phyloP scores from a whole-genome alignment of 2,329 filamentous ascomycete genomes.

The Sporothrix phasma region DNA sequence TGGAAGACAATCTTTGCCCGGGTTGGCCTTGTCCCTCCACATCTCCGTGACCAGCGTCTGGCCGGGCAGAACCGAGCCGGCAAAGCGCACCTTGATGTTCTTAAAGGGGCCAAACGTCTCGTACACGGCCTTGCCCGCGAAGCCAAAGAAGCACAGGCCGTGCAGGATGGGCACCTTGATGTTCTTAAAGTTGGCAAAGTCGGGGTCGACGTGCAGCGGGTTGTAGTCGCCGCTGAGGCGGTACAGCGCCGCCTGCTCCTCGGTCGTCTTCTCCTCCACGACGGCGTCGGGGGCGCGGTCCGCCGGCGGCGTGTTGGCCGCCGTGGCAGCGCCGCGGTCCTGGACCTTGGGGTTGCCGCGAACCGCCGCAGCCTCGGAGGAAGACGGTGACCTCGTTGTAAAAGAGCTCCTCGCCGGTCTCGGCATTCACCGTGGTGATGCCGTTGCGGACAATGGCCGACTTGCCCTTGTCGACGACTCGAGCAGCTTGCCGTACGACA shows the following conservation, averaged over 20 bases:
- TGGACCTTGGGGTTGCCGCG: slow-evolving; percentile 69
- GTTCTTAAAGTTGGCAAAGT: slow-evolving; percentile 87
- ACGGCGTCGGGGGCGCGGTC: slow-evolving; percentile 68
- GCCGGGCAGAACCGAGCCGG: slow-evolving; percentile 72
- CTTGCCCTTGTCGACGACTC: slow-evolving; percentile 95
- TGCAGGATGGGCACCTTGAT: slow-evolving; percentile 93
- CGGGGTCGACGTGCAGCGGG: slow-evolving; percentile 89
- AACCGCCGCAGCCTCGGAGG: slow-evolving; percentile 82
- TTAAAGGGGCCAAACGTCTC: slow-evolving; percentile 72
- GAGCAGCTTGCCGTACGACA: slow-evolving; percentile 69
- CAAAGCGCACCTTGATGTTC: slow-evolving; percentile 89
- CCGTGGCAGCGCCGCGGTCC: slow-evolving; percentile 72
- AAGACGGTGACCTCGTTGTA: slow-evolving; percentile 96
- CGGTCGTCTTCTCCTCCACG: slow-evolving; percentile 73
- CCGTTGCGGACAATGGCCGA: slow-evolving; percentile 75
- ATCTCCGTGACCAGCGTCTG: slow-evolving; percentile 89
- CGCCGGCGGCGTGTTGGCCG: slow-evolving; percentile 63
- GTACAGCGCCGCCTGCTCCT: slow-evolving; percentile 90
- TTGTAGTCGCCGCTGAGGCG: slow-evolving; percentile 90
- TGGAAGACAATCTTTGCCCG: slow-evolving; percentile 62
- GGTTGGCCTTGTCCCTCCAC: slow-evolving; percentile 71
- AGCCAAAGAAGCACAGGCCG: slow-evolving; percentile 90
- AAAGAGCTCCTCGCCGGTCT: slow-evolving; percentile 81
- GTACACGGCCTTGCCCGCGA: slow-evolving; percentile 83
- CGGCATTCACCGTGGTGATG: slow-evolving; percentile 73